These are phyloP conservation scores for Hypericum perforatum DNA, from an alignment of 345 rosid species.

Conservation along the genomic window DNA sequence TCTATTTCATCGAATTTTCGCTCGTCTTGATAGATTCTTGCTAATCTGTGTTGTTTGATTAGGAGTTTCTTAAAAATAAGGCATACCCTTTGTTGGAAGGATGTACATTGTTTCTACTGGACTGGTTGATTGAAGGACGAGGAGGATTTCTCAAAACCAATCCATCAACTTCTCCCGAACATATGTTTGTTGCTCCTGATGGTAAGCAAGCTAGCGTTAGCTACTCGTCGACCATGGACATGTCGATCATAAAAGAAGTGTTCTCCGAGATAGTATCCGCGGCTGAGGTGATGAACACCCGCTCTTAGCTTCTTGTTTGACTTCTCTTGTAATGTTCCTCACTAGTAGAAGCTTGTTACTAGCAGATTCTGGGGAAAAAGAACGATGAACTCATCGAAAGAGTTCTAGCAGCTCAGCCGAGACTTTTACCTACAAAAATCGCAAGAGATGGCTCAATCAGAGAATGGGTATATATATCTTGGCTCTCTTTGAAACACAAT, in stretches of 20 bases:
- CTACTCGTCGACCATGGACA: conserved; percentile 95
- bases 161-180: conserved; percentile 98
- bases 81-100: conserved; percentile 87
- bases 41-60: conserved; percentile 5
- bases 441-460: conserved; percentile 77
- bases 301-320: too few species aligned
- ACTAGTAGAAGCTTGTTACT: not conserved
- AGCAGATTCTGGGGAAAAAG: conserved; percentile 52
- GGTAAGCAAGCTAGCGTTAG: conserved; percentile 80
- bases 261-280: conserved; percentile 63
- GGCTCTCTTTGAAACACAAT: too few species aligned
- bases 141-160: conserved; percentile 74
- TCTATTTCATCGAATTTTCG: conserved; percentile 3
- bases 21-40: not conserved
- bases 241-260: conserved; percentile 69
- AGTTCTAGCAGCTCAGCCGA: conserved; percentile 50
- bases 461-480: conserved; percentile 95
- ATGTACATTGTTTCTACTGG: conserved; percentile 61
- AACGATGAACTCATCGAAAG: conserved; percentile 43
- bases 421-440: conserved; percentile 59
- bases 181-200: conserved; percentile 64
- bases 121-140: conserved; percentile 80
- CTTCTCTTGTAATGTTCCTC: too few species aligned
- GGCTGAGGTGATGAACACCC: conserved; percentile 49
- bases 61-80: conserved; percentile 72